A percentile compares a stretch with the other conserved stretches of the same genome.
phyloP scores from a whole-genome alignment of 495 filamentous ascomycete species.

The Corynascus novoguineensis region DNA sequence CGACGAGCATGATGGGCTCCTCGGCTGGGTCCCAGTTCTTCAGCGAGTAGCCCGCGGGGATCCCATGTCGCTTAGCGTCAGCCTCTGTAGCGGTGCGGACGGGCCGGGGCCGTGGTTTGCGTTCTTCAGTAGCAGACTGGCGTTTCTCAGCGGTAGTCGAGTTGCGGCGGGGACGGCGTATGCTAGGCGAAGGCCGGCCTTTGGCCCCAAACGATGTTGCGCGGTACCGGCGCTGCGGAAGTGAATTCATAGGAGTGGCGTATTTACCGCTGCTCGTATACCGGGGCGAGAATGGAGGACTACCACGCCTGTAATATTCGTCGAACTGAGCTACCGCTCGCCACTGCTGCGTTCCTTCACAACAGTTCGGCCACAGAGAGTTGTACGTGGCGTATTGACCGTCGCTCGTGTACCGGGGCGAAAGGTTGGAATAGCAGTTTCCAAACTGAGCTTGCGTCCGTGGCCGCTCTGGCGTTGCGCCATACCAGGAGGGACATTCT shows the following conservation, averaged over 20 bases:
- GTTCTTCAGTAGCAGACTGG: conserved; percentile 40
- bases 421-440: conserved; percentile 37
- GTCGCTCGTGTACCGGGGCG: conserved; percentile 49
- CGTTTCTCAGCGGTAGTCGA: conserved; percentile 39
- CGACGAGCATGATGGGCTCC: conserved; percentile 84
- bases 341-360: conserved; percentile 27
- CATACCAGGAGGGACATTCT: conserved; percentile 39
- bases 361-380: conserved; percentile 27
- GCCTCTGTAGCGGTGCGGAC: conserved; percentile 73
- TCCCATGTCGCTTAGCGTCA: conserved; percentile 72
- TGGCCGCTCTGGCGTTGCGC: conserved; percentile 41
- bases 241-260: no score
- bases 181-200: conserved; percentile 28
- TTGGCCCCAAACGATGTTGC: conserved; percentile 39
- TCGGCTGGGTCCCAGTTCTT: conserved; percentile 99
- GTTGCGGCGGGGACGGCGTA: conserved; percentile 37
- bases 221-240: no score
- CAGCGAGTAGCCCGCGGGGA: conserved; percentile 86
- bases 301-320: conserved; percentile 32
- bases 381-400: conserved; percentile 53
- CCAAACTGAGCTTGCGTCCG: conserved; percentile 45
- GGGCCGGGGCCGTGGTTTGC: conserved; percentile 25
- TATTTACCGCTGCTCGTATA: no score
- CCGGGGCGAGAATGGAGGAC: no score
- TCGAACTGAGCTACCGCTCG: conserved; percentile 39